These are phyloP conservation scores for Eucalyptus sp. DNA, from an alignment of 345 rosid species.

Conservation along the genomic window DNA sequence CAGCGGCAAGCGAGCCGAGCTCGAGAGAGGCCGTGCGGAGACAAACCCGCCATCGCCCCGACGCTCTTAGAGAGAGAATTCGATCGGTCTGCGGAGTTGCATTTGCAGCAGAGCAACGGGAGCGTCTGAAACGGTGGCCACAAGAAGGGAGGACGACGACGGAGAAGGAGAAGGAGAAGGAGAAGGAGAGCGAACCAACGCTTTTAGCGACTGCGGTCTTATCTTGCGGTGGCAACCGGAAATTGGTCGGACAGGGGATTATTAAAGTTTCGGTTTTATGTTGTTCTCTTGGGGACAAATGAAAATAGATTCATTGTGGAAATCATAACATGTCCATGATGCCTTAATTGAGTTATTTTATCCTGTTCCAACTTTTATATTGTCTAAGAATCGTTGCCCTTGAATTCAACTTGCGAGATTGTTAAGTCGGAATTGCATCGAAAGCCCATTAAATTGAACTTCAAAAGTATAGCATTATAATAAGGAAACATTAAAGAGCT, in stretches of 20 bases:
- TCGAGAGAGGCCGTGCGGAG: background rate
- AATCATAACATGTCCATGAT: background rate
- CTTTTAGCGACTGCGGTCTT: background rate
- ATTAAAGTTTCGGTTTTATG: background rate
- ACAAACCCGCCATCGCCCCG: background rate
- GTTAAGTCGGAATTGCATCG: background rate
- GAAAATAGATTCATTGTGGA: background rate
- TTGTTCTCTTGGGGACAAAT: background rate
- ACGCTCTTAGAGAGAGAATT: background rate
- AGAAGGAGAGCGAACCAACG: background rate
- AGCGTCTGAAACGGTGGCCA: background rate
- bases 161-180: fast-evolving
- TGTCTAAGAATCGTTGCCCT: background rate
- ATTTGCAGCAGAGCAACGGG: background rate
- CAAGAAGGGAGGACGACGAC: background rate
- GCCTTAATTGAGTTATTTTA: background rate
- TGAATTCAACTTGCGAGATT: fast-evolving
- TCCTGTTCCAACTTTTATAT: background rate
- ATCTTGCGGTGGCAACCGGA: background rate
- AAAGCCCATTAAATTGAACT: background rate
- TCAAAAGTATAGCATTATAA: background rate
- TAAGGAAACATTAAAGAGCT: background rate
- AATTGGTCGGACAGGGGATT: background rate
- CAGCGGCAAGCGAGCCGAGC: background rate
- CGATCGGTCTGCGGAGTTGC: background rate